Evolutionary conservation across 2,329 filamentous ascomycete species (phyloP).

Genomic region (Botrytis pseudocinerea): DNA sequence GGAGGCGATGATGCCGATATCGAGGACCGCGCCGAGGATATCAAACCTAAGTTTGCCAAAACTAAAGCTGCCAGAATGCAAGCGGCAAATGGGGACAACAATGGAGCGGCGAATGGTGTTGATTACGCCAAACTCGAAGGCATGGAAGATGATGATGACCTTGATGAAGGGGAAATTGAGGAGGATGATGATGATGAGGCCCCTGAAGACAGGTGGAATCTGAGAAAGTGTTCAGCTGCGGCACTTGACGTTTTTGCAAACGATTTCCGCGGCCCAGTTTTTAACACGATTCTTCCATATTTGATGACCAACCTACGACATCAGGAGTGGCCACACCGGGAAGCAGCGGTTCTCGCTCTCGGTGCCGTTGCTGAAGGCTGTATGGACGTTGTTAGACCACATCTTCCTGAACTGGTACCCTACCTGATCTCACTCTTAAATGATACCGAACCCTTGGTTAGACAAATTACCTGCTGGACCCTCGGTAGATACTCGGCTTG

Average conservation of each 20-base stretch:
- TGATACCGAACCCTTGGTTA: conserved; percentile 84
- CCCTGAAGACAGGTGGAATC: conserved; percentile 90
- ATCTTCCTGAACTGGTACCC: conserved; percentile 85
- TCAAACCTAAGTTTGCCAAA: conserved; percentile 89
- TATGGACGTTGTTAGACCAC: conserved; percentile 83
- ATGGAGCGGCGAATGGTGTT: conserved; percentile 56
- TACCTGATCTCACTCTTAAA: conserved; percentile 85
- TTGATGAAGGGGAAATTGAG: conserved; percentile 86
- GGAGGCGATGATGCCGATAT: conserved; percentile 88
- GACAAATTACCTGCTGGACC: conserved; percentile 98
- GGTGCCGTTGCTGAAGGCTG: conserved; percentile 95
- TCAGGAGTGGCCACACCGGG: conserved; percentile 84
- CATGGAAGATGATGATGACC: conserved; percentile 61
- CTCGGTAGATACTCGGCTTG: conserved; percentile 90
- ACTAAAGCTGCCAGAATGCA: conserved; percentile 51
- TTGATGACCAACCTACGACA: conserved; percentile 87
- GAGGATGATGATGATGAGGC: conserved; percentile 77
- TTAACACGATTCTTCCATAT: conserved; percentile 89
- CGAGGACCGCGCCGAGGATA: conserved; percentile 86
- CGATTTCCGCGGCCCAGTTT: conserved; percentile 85
- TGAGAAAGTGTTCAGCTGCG: conserved; percentile 95
- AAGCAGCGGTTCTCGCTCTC: conserved; percentile 90
- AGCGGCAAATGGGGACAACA: conserved; percentile 46
- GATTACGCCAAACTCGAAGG: conserved; percentile 53
- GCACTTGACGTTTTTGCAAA: conserved; percentile 91